A percentile compares a stretch with the other conserved stretches of the same genome.
These are phyloP conservation scores for Fusarium penzigii DNA, from an alignment of 2,329 filamentous ascomycete species.

Conservation along the genomic window DNA sequence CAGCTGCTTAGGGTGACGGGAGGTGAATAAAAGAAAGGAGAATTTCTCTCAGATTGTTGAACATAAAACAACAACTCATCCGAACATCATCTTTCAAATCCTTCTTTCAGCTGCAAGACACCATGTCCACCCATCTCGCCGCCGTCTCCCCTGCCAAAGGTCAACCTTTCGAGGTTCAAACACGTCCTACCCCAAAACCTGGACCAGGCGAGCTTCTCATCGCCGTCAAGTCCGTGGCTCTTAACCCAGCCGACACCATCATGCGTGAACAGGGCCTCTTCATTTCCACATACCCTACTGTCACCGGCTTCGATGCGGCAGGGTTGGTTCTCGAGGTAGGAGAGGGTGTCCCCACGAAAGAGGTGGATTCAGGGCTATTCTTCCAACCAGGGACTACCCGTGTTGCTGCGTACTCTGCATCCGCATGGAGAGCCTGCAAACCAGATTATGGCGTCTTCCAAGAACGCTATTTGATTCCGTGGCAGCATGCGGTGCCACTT, in stretches of 20 bases:
- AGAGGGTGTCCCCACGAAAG: constrained; percentile 34
- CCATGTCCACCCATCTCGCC: constrained; percentile 43
- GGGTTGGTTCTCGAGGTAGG: constrained; percentile 46
- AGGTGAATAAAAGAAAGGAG: constrained; percentile 6
- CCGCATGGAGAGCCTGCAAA: constrained; percentile 43
- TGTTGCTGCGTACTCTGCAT: constrained; percentile 40
- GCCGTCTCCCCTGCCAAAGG: constrained; percentile 38
- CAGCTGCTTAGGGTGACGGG: too few species aligned
- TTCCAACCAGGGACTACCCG: constrained; percentile 38
- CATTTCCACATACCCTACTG: constrained; percentile 42
- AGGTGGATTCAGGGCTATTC: constrained; percentile 8
- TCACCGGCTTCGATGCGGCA: constrained; percentile 44
- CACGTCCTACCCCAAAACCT: constrained; percentile 45
- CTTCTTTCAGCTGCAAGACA: background rate
- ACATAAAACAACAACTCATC: background rate
- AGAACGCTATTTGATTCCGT: constrained; percentile 43
- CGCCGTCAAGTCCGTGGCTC: constrained; percentile 46
- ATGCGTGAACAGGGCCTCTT: constrained; percentile 46
- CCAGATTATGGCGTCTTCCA: constrained; percentile 51
- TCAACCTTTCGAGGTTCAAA: constrained; percentile 37
- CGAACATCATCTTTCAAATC: background rate
- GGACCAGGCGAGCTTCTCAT: constrained; percentile 49
- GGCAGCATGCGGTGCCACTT: constrained; percentile 40
- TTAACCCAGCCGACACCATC: constrained; percentile 48
- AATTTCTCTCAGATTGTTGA: background rate